Evolutionary conservation across 768 basidiomycete species (phyloP), one percentile per base, ranked within the genome.

Genomic region (Podaxis sp.): DNA sequence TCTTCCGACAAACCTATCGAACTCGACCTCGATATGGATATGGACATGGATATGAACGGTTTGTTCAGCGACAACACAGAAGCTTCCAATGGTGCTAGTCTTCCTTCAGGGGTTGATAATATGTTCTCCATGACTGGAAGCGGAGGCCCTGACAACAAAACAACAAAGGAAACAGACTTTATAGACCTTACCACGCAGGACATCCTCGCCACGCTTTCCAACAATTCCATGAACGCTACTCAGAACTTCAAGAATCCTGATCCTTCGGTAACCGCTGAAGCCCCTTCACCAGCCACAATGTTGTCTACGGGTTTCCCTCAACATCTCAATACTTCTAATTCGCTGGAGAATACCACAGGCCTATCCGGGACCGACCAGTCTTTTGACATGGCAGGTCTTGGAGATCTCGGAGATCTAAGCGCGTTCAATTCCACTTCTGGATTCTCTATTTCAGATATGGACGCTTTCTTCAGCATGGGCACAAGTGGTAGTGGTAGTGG

Each of bases 1-100:
- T 89, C 87, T 5, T 89, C 85, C 0, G 91, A 93, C 71, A 89
- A 90, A 71, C 90, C 91, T 20, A 92, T 93, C 61, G 91, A 91
- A 69, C 80, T 93, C 26, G 90, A 93, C 71, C 68, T 93, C 59
- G 90, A 91, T 56, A 86, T 88, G 72, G 87, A 90, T 66, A 83
- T 88, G 56, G 85, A 87, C 69, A 87, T 87, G 44, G 69, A 68
- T 26, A 81, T 82, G 78, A 77, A 76, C 4, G 81, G 83, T 67
- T 73, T 88, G 13, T 90, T 89, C 66, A 84, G 87, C 6, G 82
- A 84, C 55, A 68, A 72, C 22, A 66, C 73, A 15, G 81, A 59
- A 13, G 70, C 76, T 15, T 73, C 75, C 3, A 68, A 75, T 49
- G 67, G 64, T 37, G 40, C 67, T 13, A 63, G 60, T 41, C 49